These are phyloP conservation scores for Wickerhamiella infanticola DNA, from an alignment of 1,139 yeast genomes.

Conservation along the genomic window DNA sequence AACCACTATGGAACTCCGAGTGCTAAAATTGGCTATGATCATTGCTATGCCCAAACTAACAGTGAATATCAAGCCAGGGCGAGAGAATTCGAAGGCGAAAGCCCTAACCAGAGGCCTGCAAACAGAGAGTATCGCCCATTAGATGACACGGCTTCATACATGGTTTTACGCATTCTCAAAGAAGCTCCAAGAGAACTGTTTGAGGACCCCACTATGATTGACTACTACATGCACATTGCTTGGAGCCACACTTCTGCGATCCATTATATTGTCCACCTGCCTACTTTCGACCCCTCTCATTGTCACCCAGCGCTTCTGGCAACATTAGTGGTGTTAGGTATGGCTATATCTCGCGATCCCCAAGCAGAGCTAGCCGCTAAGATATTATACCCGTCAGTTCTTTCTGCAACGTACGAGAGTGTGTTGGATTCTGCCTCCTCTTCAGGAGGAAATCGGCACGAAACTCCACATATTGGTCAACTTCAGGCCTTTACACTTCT, in stretches of 20 bases:
- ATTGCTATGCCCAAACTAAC: slow-evolving; percentile 11
- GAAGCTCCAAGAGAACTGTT: slow-evolving; percentile 4
- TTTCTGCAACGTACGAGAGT: slow-evolving; percentile 10
- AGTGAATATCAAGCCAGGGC: slow-evolving; percentile 6
- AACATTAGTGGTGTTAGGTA: slow-evolving; percentile 27
- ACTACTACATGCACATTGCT: slow-evolving; percentile 15
- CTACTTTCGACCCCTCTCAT: slow-evolving; percentile 26
- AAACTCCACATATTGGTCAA: slow-evolving; percentile 10
- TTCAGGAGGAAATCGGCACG: slow-evolving; percentile 4
- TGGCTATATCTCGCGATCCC: slow-evolving; percentile 19
- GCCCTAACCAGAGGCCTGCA: not conserved
- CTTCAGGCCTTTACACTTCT: slow-evolving; percentile 19
- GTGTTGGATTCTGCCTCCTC: slow-evolving; percentile 6
- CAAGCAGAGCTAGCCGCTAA: slow-evolving; percentile 11
- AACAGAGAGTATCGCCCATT: not conserved
- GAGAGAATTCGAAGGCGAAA: not conserved
- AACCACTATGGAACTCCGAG: slow-evolving; percentile 12
- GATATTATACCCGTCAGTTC: slow-evolving; percentile 11
- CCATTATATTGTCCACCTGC: slow-evolving; percentile 24
- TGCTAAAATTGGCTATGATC: slow-evolving; percentile 17
- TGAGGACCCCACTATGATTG: slow-evolving; percentile 6
- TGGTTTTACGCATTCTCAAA: slow-evolving; percentile 7
- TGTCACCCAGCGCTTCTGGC: slow-evolving; percentile 23
- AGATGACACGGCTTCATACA: not conserved
- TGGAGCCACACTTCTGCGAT: slow-evolving; percentile 17